phyloP scores from a whole-genome alignment of 2,329 filamentous ascomycete species.

The Talaromyces sp. region DNA sequence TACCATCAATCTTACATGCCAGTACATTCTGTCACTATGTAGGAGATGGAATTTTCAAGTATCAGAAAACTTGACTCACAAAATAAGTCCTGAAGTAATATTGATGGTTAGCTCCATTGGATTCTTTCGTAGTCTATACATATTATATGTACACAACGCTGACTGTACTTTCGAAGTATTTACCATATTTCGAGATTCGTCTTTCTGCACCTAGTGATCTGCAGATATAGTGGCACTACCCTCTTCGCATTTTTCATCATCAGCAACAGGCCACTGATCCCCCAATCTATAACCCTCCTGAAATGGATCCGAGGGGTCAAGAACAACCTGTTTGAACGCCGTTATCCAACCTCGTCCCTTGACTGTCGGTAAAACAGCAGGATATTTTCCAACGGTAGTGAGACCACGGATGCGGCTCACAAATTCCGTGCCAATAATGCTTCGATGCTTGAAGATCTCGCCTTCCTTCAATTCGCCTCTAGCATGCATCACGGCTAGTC shows the following conservation, averaged over 20 bases:
- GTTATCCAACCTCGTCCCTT: conserved; percentile 49
- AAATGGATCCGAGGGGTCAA: conserved; percentile 47
- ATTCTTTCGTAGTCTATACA: background rate
- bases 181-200: too few relatives aligned
- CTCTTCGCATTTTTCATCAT: background rate
- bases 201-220: background rate
- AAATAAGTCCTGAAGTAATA: too few relatives aligned
- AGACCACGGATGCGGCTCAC: conserved; percentile 36
- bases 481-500: conserved; percentile 45
- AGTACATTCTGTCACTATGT: too few relatives aligned
- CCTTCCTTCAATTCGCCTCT: conserved; percentile 37
- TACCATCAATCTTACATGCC: too few relatives aligned
- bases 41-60: too few relatives aligned
- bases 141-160: background rate
- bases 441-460: conserved; percentile 39
- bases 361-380: conserved; percentile 42
- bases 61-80: too few relatives aligned
- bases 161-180: too few relatives aligned
- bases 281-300: conserved; percentile 42
- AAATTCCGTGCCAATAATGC: conserved; percentile 47
- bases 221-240: background rate
- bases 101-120: background rate
- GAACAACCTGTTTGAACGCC: conserved; percentile 42
- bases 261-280: conserved; percentile 21
- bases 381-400: conserved; percentile 38